phyloP scores from a whole-genome alignment of 2,329 filamentous ascomycete genomes.

The Sporothrix inflata region DNA sequence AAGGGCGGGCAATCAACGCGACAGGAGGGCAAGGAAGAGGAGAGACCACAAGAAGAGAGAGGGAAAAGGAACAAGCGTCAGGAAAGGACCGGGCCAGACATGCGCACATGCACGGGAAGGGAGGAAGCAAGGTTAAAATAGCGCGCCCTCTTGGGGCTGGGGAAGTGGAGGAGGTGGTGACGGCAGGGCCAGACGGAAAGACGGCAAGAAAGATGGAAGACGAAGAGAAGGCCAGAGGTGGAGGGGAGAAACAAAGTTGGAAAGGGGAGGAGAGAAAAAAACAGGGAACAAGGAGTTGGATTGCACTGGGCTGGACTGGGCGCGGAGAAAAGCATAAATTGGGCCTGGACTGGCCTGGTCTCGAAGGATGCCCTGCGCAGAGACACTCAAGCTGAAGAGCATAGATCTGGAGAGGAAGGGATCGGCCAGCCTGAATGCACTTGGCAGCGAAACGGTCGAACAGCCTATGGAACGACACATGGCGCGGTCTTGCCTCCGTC shows the following conservation, averaged over 20 bases:
- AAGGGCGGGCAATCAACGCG: not conserved
- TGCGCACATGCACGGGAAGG: not conserved
- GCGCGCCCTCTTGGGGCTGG: not conserved
- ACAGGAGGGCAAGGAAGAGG: not conserved
- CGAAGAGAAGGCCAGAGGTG: not conserved
- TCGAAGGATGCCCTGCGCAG: not conserved
- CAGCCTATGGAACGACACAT: not conserved
- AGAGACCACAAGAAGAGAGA: not conserved
- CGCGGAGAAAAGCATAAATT: not conserved
- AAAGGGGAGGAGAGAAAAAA: not conserved
- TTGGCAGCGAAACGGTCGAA: not conserved
- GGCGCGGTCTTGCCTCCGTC: not conserved
- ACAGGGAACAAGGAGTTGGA: not conserved
- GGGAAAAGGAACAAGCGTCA: not conserved
- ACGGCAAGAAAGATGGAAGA: not conserved
- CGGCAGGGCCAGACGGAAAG: not conserved
- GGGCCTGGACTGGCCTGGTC: not conserved
- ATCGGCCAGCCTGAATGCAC: not conserved
- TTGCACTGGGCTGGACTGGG: not conserved
- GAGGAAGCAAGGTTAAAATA: not conserved
- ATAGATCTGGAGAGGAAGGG: not conserved
- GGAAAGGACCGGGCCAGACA: not conserved
- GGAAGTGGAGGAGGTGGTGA: slow-evolving; percentile 7
- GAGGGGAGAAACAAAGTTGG: not conserved
- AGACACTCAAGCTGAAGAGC: not conserved